Percentiles rank a stretch among this genome's conserved stretches.
Conservation (phyloP, 192 early-diverging fungal genomes). For the Coemansia nantahalensis region DNA sequence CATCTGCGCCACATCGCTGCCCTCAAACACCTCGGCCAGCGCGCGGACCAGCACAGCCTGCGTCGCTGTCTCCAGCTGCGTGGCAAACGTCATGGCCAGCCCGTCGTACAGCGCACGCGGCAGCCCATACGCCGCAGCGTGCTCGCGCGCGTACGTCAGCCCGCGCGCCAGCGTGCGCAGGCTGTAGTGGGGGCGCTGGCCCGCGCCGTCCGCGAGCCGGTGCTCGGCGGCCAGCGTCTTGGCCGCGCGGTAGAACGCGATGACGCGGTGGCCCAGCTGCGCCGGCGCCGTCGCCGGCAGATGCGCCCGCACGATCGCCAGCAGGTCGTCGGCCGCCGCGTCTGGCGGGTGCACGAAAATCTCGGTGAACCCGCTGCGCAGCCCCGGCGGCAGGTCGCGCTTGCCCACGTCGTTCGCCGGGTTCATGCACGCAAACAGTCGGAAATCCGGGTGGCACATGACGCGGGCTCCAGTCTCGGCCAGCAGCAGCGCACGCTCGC, state of each 20-base stretch:
- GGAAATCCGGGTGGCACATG: constrained; percentile 85
- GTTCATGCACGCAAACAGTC: constrained; percentile 99
- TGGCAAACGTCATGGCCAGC: constrained; percentile 92
- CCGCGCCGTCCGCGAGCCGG: constrained; percentile 83
- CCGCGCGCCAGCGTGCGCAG: constrained; percentile 90
- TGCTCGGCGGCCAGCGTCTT: constrained; percentile 71
- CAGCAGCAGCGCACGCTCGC: constrained; percentile 78
- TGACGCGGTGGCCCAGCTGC: constrained; percentile 56
- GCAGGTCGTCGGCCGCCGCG: constrained; percentile 71
- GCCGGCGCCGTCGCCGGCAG: constrained; percentile 53
- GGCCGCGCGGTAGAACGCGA: constrained; percentile 76
- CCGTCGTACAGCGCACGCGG: constrained; percentile 90
- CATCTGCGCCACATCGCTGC: constrained; percentile 29
- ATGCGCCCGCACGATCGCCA: constrained; percentile 78
- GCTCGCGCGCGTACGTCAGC: constrained; percentile 73
- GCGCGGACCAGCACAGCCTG: constrained; percentile 44
- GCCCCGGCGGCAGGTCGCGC: constrained; percentile 86
- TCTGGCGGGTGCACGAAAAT: constrained; percentile 95
- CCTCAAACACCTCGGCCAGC: constrained; percentile 30
- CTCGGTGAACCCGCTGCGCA: constrained; percentile 92
- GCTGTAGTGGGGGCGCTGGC: constrained; percentile 84
- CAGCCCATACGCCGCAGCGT: constrained; percentile 72
- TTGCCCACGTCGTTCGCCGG: constrained; percentile 98
- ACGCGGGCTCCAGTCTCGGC: constrained; percentile 93
- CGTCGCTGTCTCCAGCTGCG: constrained; percentile 75